Evolutionary conservation across 2,329 filamentous ascomycete species (phyloP).

Genomic region (Fusarium musae): DNA sequence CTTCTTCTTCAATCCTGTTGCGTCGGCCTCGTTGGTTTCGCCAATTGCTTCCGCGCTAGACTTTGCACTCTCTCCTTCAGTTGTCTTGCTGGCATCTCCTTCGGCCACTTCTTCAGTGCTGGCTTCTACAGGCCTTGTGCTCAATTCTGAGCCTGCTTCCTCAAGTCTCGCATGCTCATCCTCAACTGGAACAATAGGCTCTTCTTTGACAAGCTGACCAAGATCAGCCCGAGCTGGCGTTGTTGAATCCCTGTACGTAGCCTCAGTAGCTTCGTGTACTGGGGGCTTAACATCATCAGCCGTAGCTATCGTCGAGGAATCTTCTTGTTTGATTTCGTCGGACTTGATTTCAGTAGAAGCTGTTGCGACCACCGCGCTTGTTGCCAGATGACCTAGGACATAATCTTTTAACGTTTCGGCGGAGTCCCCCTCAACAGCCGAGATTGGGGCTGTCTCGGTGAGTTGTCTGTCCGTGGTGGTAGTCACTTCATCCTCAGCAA

Average conservation of each 20-base stretch:
- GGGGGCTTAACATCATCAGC: background rate
- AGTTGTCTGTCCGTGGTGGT: background rate
- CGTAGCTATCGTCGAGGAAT: background rate
- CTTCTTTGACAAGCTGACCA: background rate
- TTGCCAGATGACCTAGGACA: background rate
- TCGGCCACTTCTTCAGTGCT: background rate
- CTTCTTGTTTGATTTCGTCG: background rate
- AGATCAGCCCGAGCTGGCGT: background rate
- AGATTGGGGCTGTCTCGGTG: background rate
- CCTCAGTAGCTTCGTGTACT: background rate
- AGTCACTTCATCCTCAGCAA: background rate
- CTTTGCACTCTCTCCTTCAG: constrained; percentile 1
- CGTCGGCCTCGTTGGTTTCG: constrained; percentile 20
- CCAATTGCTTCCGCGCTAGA: background rate
- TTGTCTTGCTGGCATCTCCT: background rate
- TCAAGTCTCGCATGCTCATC: background rate
- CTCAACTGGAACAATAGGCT: background rate
- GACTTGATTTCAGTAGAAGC: background rate
- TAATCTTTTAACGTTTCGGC: background rate
- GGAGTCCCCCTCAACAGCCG: background rate
- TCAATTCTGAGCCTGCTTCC: background rate
- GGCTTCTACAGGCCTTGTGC: background rate
- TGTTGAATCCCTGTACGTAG: background rate
- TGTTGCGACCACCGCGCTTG: background rate
- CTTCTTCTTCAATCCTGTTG: constrained; percentile 44